Evolutionary conservation across 306 rosid species (phyloP).

Genomic region (Quercus mongolica): DNA sequence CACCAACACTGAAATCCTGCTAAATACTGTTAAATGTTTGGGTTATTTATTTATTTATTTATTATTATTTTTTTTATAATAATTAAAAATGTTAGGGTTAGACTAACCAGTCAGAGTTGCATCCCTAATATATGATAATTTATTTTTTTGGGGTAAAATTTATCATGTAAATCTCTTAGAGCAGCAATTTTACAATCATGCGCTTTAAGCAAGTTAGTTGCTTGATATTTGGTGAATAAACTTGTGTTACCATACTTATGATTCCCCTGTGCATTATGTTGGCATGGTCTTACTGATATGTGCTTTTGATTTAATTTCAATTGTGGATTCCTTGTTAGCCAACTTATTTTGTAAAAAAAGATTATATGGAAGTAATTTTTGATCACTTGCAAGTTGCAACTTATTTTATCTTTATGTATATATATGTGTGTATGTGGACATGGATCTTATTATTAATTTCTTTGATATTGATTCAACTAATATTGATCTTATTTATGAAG

Average conservation of each 20-base stretch:
- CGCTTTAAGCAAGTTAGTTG: not conserved
- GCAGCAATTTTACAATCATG: not conserved
- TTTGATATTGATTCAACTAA: constrained; percentile 8
- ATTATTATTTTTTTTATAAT: no score
- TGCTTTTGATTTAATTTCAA: not conserved
- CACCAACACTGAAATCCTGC: not conserved
- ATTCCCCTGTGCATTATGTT: constrained; percentile 6
- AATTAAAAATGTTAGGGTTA: not conserved
- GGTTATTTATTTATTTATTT: no score
- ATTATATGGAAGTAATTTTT: not conserved
- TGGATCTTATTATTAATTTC: not conserved
- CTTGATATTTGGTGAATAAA: not conserved
- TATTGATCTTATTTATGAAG: constrained; percentile 37
- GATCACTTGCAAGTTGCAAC: not conserved
- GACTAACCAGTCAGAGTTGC: constrained; percentile 4
- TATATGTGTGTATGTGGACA: not conserved
- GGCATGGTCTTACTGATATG: not conserved
- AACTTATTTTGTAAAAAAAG: not conserved
- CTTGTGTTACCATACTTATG: not conserved
- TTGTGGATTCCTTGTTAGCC: constrained; percentile 10
- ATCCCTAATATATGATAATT: not conserved
- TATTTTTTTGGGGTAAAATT: not conserved
- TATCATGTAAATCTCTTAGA: not conserved
- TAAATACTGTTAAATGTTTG: not conserved
- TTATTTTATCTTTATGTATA: not conserved